Evolutionary conservation across 2,329 filamentous ascomycete species (phyloP), one percentile per base, ranked within the genome.

Genomic region (Cordyceps tenuipes): DNA sequence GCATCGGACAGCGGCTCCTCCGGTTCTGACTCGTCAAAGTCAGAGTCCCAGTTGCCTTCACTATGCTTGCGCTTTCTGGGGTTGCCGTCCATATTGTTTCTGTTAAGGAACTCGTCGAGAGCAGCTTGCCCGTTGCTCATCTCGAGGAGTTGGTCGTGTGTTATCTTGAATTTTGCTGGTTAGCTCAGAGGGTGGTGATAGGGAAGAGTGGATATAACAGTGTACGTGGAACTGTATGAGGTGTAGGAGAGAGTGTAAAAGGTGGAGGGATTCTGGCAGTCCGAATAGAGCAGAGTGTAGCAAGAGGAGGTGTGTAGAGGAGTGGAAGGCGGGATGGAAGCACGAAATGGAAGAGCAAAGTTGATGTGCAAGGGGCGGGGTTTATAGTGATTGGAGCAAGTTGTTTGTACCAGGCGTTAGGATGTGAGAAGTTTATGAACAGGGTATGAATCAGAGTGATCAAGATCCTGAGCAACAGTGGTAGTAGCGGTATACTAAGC

Each of bases 81-180:
- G 1, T 31, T 21, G 10, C 48, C 34, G n/a, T 62, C 58, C 62
- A 67, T 67, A 36, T 65, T 57, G 12, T 36, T 41, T 57, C 60
- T 64, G 39, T 65, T 54, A 15, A 53, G 49, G 59, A 63, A 67
- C 10, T 63, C 62, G 12, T 63, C 55, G 39, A 76, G 62, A 5
- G 71, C 69, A 34, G 57, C 59, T 59, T 63, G 64, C 43, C 73
- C 74, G 67, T 73, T 73, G 39, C 71, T 64, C 12, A 72, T 62
- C 5, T 63, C 60, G 56, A 70, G 54, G 0, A 76, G 67, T 10
- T 73, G 62, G 21, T 67, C 61, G 23, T 69, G 64, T 19, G 68
- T 60, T 51, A 75, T 62, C 73, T 76, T 64, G 31, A 9, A 31
- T 41, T 15, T 15, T 49, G 54, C 49, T 21, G 48, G 54, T 39